Evolutionary conservation across 495 filamentous ascomycete species (phyloP), one percentile per base, ranked within the genome.

Genomic region (Schizothecium vesticola): DNA sequence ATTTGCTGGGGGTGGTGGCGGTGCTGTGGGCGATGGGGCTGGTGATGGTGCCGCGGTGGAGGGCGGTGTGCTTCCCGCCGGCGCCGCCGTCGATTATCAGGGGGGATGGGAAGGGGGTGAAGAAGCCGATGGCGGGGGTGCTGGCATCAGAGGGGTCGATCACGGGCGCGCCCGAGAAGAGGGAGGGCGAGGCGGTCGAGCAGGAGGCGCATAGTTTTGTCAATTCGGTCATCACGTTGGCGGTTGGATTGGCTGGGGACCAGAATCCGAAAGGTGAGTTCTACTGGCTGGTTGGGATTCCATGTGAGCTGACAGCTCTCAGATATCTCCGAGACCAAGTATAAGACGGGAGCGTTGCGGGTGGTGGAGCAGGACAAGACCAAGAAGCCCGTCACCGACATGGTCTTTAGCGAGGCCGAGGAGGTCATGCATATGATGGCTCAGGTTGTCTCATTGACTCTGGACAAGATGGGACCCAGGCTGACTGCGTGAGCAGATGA

Each of bases 141-240:
- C 80, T 91, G 6, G 91, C 89, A 13, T 85, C 89, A 24, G 90
- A 31, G 25, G 60, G 91, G 63, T 92, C 87, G 67, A 78, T 89
- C 3, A 94, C 92, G 0, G 92, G 92, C 10, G 91, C 89, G 1
- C 89, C 91, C 3, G 90, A 94, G 77, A 89, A 87, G 60, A 86
- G 91, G 71, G 88, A 91, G 69, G 92, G 92, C 29, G 92, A 94
- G 77, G 90, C 91, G 1, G 91, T 91, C 3, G 92, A 96, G 74
- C 86, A 89, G 68, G 92, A 94, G 77, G 92, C 92, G 7, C 86
- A 81, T 67, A 92, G 91, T 69, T 87, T 94, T 67, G 86, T 93
- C 19, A 89, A 89, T 66, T 86, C 88, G 33, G 87, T 93, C 67
- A 87, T 90, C 9, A 84, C 83, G 9, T 86, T 96, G 28, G 89